A percentile compares a stretch with the other conserved stretches of the same genome.
Evolutionary conservation across 2,329 filamentous ascomycete species (phyloP).

Genomic region (Talaromyces sp.): DNA sequence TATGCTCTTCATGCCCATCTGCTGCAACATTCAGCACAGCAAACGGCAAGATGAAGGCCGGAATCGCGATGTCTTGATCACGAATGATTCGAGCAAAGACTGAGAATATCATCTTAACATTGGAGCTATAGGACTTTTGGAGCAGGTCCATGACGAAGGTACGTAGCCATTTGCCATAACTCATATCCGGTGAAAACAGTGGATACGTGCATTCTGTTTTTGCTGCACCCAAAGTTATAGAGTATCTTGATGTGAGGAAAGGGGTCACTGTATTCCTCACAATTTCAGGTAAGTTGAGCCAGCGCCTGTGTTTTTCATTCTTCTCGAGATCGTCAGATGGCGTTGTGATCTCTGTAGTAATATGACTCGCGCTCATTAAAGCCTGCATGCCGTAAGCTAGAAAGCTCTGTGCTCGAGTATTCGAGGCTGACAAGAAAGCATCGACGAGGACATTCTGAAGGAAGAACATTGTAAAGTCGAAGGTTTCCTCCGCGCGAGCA

Average conservation of each 20-base stretch:
- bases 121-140: slow-evolving; percentile 69
- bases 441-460: slow-evolving; percentile 85
- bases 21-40: slow-evolving; percentile 78
- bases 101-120: slow-evolving; percentile 73
- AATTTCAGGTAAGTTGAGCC: slow-evolving; percentile 71
- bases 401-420: slow-evolving; percentile 83
- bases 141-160: slow-evolving; percentile 78
- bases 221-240: slow-evolving; percentile 59
- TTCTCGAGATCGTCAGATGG: slow-evolving; percentile 54
- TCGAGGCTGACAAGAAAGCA: slow-evolving; percentile 84
- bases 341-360: slow-evolving; percentile 56
- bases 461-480: slow-evolving; percentile 80
- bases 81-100: slow-evolving; percentile 78
- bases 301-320: slow-evolving; percentile 66
- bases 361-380: slow-evolving; percentile 72
- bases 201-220: slow-evolving; percentile 65
- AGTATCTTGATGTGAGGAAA: slow-evolving; percentile 80
- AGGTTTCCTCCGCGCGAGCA: slow-evolving; percentile 68
- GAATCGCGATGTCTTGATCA: slow-evolving; percentile 79
- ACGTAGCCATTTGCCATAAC: slow-evolving; percentile 78
- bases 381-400: slow-evolving; percentile 94
- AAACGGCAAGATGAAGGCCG: slow-evolving; percentile 86
- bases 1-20: slow-evolving; percentile 63
- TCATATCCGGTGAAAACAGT: slow-evolving; percentile 65
- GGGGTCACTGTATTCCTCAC: slow-evolving; percentile 80